Conservation (phyloP, 371 early-diverging fungal species). For the Chytridiales sp. region DNA sequence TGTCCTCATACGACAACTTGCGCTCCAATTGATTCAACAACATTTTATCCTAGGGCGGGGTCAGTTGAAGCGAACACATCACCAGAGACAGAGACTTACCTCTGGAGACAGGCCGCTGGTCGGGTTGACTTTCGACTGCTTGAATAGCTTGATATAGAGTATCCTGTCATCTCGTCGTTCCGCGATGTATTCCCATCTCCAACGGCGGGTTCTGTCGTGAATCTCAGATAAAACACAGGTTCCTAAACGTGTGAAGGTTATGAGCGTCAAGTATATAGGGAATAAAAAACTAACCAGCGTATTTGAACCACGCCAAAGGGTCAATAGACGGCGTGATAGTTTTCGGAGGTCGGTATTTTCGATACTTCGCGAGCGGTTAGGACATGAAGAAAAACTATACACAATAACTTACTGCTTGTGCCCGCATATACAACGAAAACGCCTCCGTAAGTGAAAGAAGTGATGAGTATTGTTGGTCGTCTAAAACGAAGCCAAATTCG, state of each 20-base stretch:
- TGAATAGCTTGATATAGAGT: conserved; percentile 78
- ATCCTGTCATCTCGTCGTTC: conserved; percentile 82
- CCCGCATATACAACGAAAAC: conserved; percentile 73
- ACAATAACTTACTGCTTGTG: conserved; percentile 61
- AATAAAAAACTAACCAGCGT: conserved; percentile 61
- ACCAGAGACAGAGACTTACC: conserved; percentile 4
- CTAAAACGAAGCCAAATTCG: conserved; percentile 86
- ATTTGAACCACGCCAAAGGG: conserved; percentile 83
- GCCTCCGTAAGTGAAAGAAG: conserved; percentile 75
- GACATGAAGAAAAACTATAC: not conserved
- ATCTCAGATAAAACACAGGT: conserved; percentile 79
- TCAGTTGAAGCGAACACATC: not conserved
- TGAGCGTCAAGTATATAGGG: not conserved
- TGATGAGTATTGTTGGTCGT: conserved; percentile 87
- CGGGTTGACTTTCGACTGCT: conserved; percentile 61
- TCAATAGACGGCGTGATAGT: conserved; percentile 73
- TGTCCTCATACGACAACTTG: conserved; percentile 81
- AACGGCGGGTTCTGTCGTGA: conserved; percentile 76
- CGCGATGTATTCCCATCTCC: conserved; percentile 84
- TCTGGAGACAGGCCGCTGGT: conserved; percentile 29
- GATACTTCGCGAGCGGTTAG: conserved; percentile 56
- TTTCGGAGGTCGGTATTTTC: conserved; percentile 76
- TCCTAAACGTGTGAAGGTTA: conserved; percentile 22
- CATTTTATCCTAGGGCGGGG: conserved; percentile 51
- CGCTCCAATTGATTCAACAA: conserved; percentile 71